phyloP scores from a whole-genome alignment of 176 grass and related monocot species.

The Cymbopogon citratus region DNA sequence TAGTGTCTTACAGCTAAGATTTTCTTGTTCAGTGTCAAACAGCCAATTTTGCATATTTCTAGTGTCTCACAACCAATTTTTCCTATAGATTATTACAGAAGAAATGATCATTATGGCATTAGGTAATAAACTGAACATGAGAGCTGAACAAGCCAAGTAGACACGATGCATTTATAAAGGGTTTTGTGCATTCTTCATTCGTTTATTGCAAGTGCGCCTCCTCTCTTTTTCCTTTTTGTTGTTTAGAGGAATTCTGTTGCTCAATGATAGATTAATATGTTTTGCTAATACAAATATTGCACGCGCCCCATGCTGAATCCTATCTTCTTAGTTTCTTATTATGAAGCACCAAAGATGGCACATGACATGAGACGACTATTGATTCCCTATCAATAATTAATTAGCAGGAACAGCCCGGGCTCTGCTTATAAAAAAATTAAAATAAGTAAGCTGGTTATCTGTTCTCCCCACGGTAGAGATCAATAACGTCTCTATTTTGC shows the following conservation, averaged over 20 bases:
- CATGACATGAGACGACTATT: neutral
- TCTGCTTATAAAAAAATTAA: neutral
- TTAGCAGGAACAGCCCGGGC: no score
- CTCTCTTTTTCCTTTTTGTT: neutral
- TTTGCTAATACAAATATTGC: neutral
- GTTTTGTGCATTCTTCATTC: neutral
- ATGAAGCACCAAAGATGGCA: neutral
- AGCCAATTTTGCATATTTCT: no score
- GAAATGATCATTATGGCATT: no score
- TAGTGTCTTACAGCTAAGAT: no score
- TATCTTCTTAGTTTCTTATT: neutral
- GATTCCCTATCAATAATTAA: neutral
- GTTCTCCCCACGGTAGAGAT: no score
- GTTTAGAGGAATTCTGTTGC: neutral
- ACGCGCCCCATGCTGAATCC: neutral
- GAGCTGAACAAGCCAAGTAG: no score
- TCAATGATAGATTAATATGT: neutral
- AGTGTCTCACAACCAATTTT: no score
- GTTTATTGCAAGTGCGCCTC: neutral
- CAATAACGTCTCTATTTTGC: no score
- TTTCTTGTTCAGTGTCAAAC: no score
- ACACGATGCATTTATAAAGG: no score
- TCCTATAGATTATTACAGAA: no score
- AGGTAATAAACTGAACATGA: no score
- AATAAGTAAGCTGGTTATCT: neutral